Percentiles rank a stretch among this genome's conserved stretches.
phyloP scores from a whole-genome alignment of 1,139 yeast genomes.

The Schwanniomyces etchellsii region DNA sequence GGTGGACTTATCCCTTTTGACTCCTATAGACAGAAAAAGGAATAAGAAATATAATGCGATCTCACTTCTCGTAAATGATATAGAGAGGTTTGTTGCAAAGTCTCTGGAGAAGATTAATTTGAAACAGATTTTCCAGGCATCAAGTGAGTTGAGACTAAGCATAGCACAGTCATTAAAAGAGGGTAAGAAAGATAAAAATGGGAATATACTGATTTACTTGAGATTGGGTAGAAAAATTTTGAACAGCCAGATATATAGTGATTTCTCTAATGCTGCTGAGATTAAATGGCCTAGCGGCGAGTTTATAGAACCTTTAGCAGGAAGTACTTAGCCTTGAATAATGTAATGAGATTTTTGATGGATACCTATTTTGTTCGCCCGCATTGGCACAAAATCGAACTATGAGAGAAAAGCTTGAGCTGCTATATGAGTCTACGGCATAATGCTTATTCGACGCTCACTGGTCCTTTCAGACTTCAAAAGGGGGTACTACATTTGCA shows the following conservation, averaged over 20 bases:
- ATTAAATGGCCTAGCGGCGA: slow-evolving; percentile 54
- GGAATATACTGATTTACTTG: slow-evolving; percentile 40
- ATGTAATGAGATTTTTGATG: neutral
- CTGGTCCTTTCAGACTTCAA: neutral
- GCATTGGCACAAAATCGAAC: no score
- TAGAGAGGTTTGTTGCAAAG: slow-evolving; percentile 66
- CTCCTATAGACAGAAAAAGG: slow-evolving; percentile 7
- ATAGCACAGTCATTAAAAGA: slow-evolving; percentile 22
- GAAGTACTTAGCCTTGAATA: slow-evolving; percentile 29
- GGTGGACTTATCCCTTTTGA: slow-evolving; percentile 4
- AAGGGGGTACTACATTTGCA: neutral
- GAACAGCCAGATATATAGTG: slow-evolving; percentile 34
- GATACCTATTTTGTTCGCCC: no score
- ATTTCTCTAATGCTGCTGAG: slow-evolving; percentile 54
- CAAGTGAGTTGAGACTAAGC: slow-evolving; percentile 29
- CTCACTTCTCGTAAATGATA: slow-evolving; percentile 69
- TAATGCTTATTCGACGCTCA: no score
- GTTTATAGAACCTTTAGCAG: slow-evolving; percentile 40
- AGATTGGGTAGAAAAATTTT: slow-evolving; percentile 51
- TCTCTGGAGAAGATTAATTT: slow-evolving; percentile 36
- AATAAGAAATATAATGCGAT: slow-evolving; percentile 34
- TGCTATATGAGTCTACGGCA: no score
- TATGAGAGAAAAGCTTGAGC: no score
- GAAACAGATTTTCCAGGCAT: slow-evolving; percentile 26
- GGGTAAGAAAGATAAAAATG: slow-evolving; percentile 17